A percentile compares a stretch with the other conserved stretches of the same genome.
Conservation (phyloP, 495 filamentous ascomycete genomes). For the Polyplosphaeria fusca region DNA sequence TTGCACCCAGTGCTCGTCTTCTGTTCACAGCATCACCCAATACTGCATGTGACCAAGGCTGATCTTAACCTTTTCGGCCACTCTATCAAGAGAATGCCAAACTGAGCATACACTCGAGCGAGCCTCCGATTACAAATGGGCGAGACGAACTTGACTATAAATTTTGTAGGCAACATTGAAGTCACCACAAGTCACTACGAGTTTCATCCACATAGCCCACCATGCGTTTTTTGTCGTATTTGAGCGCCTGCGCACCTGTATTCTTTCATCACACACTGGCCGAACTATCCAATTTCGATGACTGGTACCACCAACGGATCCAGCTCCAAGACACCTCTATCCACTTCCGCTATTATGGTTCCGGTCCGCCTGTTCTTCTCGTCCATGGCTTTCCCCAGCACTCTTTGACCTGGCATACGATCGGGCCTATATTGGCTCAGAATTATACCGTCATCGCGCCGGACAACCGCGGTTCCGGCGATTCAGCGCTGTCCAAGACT, state of each 20-base stretch:
- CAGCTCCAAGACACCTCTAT: slow-evolving; percentile 42
- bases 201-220: no score
- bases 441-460: slow-evolving; percentile 50
- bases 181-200: no score
- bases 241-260: neutral
- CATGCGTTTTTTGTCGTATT: no score
- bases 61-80: no score
- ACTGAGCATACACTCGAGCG: no score
- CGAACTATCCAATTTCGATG: slow-evolving; percentile 26
- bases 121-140: no score
- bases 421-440: slow-evolving; percentile 57
- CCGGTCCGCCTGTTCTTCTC: slow-evolving; percentile 42
- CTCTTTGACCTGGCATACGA: slow-evolving; percentile 51
- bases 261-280: neutral
- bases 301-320: slow-evolving; percentile 42
- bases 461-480: slow-evolving; percentile 44
- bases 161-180: no score
- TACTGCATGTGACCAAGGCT: no score
- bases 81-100: no score
- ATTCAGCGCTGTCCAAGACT: slow-evolving; percentile 39
- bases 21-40: no score
- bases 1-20: no score
- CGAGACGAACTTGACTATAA: no score
- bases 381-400: slow-evolving; percentile 45
- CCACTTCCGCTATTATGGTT: slow-evolving; percentile 45